These are phyloP conservation scores for Schizochytrium sp. DNA, from an alignment of 108 stramenopile genomes.

Conservation along the genomic window DNA sequence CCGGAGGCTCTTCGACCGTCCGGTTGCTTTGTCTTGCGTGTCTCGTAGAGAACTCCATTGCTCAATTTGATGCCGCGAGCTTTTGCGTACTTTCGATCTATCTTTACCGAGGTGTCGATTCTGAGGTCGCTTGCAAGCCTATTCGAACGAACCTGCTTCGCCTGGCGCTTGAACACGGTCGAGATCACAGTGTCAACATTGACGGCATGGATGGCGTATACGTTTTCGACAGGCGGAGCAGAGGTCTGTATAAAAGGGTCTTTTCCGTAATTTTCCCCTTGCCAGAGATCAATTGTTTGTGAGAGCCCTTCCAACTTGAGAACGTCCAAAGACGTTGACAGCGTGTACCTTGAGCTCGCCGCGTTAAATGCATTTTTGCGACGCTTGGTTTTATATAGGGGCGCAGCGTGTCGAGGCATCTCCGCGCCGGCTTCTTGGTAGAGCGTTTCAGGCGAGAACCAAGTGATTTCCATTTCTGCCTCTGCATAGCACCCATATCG, in stretches of 20 bases:
- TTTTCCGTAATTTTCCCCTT: constrained; percentile 22
- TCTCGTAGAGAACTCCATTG: constrained; percentile 48
- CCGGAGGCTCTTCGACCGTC: background rate
- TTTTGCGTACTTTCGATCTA: background rate
- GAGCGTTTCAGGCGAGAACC: too few relatives aligned
- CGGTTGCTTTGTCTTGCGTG: constrained; percentile 34
- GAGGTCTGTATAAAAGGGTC: background rate
- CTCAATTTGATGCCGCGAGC: constrained; percentile 16
- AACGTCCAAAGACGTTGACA: constrained; percentile 27
- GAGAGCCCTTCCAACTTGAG: constrained; percentile 31
- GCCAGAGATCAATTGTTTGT: background rate
- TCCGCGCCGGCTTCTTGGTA: too few relatives aligned
- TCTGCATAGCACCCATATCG: too few relatives aligned
- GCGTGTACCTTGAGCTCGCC: background rate
- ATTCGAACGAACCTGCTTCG: background rate
- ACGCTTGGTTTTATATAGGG: too few relatives aligned
- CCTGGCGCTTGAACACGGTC: constrained; percentile 38
- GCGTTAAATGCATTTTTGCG: background rate
- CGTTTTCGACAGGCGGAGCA: constrained; percentile 52
- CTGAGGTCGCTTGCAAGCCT: background rate
- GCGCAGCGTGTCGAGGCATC: too few relatives aligned
- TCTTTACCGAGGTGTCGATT: background rate
- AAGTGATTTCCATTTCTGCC: too few relatives aligned
- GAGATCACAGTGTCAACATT: constrained; percentile 53
- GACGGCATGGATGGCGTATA: constrained; percentile 55